Evolutionary conservation across 352 stramenopile species (phyloP).

Genomic region (Globisporangium parvum): DNA sequence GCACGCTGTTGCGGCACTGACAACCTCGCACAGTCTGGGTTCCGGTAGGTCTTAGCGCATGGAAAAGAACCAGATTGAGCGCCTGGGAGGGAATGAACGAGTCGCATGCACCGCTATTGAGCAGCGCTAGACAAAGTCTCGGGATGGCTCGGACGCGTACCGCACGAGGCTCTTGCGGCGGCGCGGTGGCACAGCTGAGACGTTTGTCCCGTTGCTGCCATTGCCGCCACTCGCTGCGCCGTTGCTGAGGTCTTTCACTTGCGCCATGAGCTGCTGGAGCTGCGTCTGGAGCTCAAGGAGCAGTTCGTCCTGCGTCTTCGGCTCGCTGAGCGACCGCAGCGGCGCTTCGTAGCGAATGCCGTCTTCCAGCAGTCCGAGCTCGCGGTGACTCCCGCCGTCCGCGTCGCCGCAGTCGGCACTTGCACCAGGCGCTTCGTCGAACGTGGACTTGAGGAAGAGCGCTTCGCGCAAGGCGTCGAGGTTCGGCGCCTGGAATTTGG

Average conservation of each 20-base stretch:
- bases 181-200: background rate
- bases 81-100: too few relatives aligned
- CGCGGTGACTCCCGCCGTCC: background rate
- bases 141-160: conserved; percentile 3
- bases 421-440: conserved; percentile 3
- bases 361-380: conserved; percentile 13
- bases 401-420: background rate
- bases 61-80: too few relatives aligned
- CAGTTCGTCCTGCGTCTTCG: conserved; percentile 10
- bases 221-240: background rate
- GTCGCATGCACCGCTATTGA: too few relatives aligned
- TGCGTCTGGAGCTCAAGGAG: conserved; percentile 14
- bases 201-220: background rate
- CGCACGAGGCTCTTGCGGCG: conserved; percentile 12
- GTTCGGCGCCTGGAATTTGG: conserved; percentile 9
- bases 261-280: conserved; percentile 12
- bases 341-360: conserved; percentile 13
- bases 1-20: too few relatives aligned
- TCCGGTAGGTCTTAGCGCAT: too few relatives aligned
- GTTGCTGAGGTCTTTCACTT: conserved; percentile 7
- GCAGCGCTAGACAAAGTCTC: conserved; percentile 1
- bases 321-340: background rate
- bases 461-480: conserved; percentile 12
- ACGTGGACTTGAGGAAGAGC: conserved; percentile 16
- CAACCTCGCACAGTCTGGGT: too few relatives aligned